These are phyloP conservation scores for Chlorella sp. DNA, from an alignment of 139 green algal genomes.

Conservation along the genomic window DNA sequence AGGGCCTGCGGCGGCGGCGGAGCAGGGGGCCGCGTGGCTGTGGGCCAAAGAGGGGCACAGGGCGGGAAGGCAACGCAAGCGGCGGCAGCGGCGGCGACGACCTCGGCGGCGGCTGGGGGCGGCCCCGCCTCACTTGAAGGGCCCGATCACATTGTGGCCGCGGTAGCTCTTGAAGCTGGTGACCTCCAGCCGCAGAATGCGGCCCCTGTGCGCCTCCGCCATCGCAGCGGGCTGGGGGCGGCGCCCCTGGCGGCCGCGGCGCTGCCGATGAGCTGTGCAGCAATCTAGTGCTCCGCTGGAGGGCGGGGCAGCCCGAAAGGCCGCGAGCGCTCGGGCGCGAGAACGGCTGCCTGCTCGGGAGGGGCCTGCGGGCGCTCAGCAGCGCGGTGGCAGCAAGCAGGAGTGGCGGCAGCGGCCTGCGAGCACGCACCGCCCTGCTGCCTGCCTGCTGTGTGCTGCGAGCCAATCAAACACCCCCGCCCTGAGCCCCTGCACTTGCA, in stretches of 20 bases:
- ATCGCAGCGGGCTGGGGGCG: not conserved
- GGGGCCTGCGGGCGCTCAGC: no score
- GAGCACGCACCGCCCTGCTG: no score
- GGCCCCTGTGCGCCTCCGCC: constrained; percentile 18
- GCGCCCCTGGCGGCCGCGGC: not conserved
- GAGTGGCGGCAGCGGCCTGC: no score
- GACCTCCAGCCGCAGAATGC: constrained; percentile 70
- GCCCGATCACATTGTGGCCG: constrained; percentile 88
- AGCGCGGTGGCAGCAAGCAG: no score
- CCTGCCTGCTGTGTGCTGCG: no score
- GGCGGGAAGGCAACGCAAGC: not conserved
- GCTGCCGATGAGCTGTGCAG: no score
- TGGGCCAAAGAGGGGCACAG: not conserved
- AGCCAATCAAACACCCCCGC: no score
- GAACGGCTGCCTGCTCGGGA: no score
- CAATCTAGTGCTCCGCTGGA: no score
- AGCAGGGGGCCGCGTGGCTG: not conserved
- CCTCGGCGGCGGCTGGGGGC: not conserved
- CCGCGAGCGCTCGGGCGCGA: no score
- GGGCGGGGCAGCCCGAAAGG: no score
- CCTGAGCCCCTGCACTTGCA: no score
- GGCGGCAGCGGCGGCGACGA: not conserved
- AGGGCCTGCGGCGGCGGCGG: constrained; percentile 67
- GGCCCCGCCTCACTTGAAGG: constrained; percentile 72
- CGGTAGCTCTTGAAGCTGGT: constrained; percentile 97